Percentiles rank a stretch among this genome's conserved stretches.
These are phyloP conservation scores for Sugiyamaella lignohabitans DNA, from an alignment of 805 yeast species.

Conservation along the genomic window DNA sequence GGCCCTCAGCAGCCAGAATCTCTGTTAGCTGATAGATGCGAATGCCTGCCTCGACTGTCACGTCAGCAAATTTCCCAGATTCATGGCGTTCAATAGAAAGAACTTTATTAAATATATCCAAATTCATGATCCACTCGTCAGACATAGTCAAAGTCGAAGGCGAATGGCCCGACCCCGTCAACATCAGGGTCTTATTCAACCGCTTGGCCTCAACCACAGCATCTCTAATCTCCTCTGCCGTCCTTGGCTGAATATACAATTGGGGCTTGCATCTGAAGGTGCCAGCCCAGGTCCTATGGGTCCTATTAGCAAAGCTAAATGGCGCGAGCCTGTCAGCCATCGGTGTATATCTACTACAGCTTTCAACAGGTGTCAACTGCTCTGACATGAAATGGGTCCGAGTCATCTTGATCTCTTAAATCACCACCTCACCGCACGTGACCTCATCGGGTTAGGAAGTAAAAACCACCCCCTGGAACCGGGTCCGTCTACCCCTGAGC, in stretches of 20 bases:
- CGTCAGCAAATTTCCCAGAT: conserved; percentile 56
- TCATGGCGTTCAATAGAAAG: conserved; percentile 25
- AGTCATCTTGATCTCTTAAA: no score
- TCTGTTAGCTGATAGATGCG: conserved; percentile 70
- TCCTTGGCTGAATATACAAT: conserved; percentile 69
- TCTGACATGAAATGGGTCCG: no score
- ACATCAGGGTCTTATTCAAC: conserved; percentile 59
- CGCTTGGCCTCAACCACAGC: conserved; percentile 62
- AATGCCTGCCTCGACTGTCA: conserved; percentile 92
- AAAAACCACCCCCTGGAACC: no score
- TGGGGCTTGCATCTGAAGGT: conserved; percentile 75
- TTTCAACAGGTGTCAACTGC: no score
- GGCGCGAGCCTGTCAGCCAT: no score
- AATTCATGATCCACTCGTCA: conserved; percentile 76
- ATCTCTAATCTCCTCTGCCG: conserved; percentile 58
- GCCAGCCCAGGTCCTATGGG: conserved; percentile 82
- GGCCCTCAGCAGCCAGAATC: conserved; percentile 51
- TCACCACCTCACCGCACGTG: no score
- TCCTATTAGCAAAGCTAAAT: background rate
- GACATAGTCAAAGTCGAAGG: conserved; percentile 91
- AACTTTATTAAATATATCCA: conserved; percentile 67
- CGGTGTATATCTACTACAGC: no score
- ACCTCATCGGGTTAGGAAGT: no score
- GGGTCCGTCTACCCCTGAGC: no score
- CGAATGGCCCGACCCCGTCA: conserved; percentile 92